These are phyloP conservation scores for Eragrostis nindensis DNA, from an alignment of 176 grass and related monocot genomes.

Conservation along the genomic window DNA sequence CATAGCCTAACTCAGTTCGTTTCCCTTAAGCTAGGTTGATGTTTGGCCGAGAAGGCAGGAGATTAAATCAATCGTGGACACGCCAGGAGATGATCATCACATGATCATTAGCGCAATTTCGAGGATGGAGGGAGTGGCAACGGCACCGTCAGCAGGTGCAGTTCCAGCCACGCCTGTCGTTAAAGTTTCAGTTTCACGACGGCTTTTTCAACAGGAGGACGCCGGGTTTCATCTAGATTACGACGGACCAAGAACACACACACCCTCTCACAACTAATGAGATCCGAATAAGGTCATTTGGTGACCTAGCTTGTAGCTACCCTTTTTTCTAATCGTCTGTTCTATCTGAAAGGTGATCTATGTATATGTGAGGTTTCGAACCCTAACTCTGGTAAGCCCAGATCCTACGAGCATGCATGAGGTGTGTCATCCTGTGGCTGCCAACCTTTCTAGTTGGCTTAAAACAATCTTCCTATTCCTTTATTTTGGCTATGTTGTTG, in stretches of 20 bases:
- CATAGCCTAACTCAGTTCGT: background rate
- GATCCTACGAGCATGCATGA: background rate
- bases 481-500: background rate
- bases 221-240: slow-evolving; percentile 79
- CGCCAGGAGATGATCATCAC: background rate
- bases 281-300: slow-evolving; percentile 1
- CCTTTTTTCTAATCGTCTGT: background rate
- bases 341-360: slow-evolving; percentile 1
- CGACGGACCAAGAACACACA: slow-evolving; percentile 60
- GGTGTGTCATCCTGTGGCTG: background rate
- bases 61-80: background rate
- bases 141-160: background rate
- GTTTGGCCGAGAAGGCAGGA: background rate
- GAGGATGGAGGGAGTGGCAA: background rate
- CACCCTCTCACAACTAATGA: slow-evolving; percentile 79
- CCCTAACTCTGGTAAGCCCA: slow-evolving; percentile 16
- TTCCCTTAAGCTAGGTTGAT: slow-evolving; percentile 10
- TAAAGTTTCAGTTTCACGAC: slow-evolving; percentile 40
- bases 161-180: background rate
- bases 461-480: too few relatives aligned
- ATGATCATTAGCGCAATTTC: background rate
- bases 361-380: slow-evolving; percentile 27
- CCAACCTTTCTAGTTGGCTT: slow-evolving; percentile 29
- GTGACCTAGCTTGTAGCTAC: background rate
- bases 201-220: slow-evolving; percentile 29